These are phyloP conservation scores for Xylona heveae DNA, from an alignment of 495 filamentous ascomycete species.

Conservation along the genomic window DNA sequence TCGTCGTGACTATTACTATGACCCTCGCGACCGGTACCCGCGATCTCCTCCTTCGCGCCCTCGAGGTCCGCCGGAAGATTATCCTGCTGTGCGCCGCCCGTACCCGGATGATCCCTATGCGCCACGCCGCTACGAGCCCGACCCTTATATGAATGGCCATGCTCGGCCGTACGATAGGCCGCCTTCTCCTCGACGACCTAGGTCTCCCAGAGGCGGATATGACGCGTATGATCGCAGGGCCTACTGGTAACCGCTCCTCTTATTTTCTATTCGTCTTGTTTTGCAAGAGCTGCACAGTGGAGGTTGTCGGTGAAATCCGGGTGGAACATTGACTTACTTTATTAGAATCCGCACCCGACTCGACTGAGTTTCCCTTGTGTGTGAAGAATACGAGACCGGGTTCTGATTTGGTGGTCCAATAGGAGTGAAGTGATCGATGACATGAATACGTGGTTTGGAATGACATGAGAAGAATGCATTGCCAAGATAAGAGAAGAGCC, in stretches of 20 bases:
- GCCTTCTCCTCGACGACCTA: slow-evolving; percentile 20
- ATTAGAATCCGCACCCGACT: too few relatives aligned
- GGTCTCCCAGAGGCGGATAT: slow-evolving; percentile 6
- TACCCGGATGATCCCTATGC: slow-evolving; percentile 41
- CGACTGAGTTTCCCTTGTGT: too few relatives aligned
- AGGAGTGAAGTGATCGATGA: too few relatives aligned
- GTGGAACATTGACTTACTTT: too few relatives aligned
- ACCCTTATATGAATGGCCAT: slow-evolving; percentile 44
- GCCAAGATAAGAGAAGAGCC: too few relatives aligned
- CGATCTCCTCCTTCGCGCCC: slow-evolving; percentile 42
- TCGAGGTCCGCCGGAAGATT: slow-evolving; percentile 55
- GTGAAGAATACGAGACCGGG: too few relatives aligned
- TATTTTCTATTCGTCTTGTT: slow-evolving; percentile 3
- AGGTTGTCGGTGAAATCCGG: too few relatives aligned
- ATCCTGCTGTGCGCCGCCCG: slow-evolving; percentile 37
- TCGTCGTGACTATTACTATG: slow-evolving; percentile 67
- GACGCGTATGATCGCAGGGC: slow-evolving; percentile 4
- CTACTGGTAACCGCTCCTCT: slow-evolving; percentile 5
- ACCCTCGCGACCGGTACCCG: slow-evolving; percentile 47
- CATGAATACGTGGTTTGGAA: too few relatives aligned
- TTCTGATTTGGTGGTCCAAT: too few relatives aligned
- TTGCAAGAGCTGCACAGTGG: too few relatives aligned
- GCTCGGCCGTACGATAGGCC: slow-evolving; percentile 32
- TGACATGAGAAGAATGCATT: too few relatives aligned
- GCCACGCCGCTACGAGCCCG: slow-evolving; percentile 32